Evolutionary conservation across 495 filamentous ascomycete species (phyloP), one percentile per base, ranked within the genome.

Genomic region (Trichocladium uniseriatum): DNA sequence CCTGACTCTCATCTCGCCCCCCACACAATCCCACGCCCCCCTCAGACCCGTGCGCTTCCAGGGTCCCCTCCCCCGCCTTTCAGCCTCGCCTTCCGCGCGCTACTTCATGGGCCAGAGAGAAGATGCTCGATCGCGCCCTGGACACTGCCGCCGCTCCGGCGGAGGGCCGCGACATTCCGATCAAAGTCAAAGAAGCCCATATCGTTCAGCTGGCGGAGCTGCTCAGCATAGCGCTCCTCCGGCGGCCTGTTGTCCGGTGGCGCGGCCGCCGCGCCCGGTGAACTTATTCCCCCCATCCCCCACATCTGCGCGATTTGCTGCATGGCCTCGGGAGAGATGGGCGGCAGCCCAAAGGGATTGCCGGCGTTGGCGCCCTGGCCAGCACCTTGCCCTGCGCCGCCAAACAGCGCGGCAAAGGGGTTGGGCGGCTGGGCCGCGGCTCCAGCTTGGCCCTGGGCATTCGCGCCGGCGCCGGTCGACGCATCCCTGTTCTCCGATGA

Each of bases 121-220:
- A 89, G 58, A 51, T 89, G 83, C 65, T 97, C 89, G 44, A 97
- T 81, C 11, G 94, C 94, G 3, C 91, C 94, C 63, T 97, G 87
- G 51, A 97, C 92, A 63, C 87, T 95, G 6, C 94, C 94, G 0
- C 94, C 94, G 48, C 86, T 81, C 53, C 89, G 77, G 67, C 92
- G 79, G 64, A 99, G 69, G 15, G 94, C 94, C 55, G 82, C 79
- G 32, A 99, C 79, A 54, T 99, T 99, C 60, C 84, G 65, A 47
- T 97, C 90, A 60, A 97, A 97, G 55, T 99, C 92, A 62, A 80
- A 94, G 65, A 99, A 97, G 5, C 94, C 94, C 94, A 99, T 99
- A 45, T 97, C 92, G 63, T 99, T 97, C 53, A 99, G 69, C 63
- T 96, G 91, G 39, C 88, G 75, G 40, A 99, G 70, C 62, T 99